Conservation (phyloP, 208 protist genomes). For the Leishmania gerbilli region DNA sequence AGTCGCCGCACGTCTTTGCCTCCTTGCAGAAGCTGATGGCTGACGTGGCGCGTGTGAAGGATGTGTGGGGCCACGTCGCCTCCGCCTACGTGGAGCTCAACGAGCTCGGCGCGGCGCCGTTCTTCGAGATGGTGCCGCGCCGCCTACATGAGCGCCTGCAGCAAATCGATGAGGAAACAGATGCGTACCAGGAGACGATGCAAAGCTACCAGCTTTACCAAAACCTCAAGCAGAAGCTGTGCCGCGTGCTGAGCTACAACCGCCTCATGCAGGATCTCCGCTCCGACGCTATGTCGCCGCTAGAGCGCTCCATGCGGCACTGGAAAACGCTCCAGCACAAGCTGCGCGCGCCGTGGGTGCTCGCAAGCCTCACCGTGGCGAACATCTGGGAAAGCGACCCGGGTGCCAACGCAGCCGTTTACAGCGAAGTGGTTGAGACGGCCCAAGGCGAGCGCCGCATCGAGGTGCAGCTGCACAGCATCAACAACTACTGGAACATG, state of each 20-base stretch:
- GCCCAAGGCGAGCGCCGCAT: slow-evolving; percentile 89
- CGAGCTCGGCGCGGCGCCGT: slow-evolving; percentile 88
- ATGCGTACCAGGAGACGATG: slow-evolving; percentile 63
- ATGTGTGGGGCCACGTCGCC: slow-evolving; percentile 89
- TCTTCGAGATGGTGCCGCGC: slow-evolving; percentile 93
- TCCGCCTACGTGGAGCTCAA: slow-evolving; percentile 78
- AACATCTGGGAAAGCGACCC: slow-evolving; percentile 92
- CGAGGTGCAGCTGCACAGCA: slow-evolving; percentile 80
- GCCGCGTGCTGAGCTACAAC: slow-evolving; percentile 54
- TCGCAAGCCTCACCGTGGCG: slow-evolving; percentile 84
- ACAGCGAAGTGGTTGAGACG: slow-evolving; percentile 90
- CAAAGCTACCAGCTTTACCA: slow-evolving; percentile 56
- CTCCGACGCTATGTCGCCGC: slow-evolving; percentile 92
- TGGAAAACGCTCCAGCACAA: slow-evolving; percentile 81
- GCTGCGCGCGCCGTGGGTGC: slow-evolving; percentile 92
- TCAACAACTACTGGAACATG: slow-evolving; percentile 93
- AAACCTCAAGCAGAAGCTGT: slow-evolving; percentile 50
- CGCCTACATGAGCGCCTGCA: slow-evolving; percentile 85
- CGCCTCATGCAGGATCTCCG: slow-evolving; percentile 92
- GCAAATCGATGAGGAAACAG: slow-evolving; percentile 48
- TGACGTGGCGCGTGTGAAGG: slow-evolving; percentile 91
- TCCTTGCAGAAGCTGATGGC: slow-evolving; percentile 72
- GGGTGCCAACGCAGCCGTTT: slow-evolving; percentile 93
- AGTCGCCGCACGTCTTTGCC: slow-evolving; percentile 36
- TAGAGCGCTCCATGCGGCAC: slow-evolving; percentile 73